Base-by-base conservation (phyloP, 495 filamentous ascomycete species). In the Lepidopterella palustris region DNA sequence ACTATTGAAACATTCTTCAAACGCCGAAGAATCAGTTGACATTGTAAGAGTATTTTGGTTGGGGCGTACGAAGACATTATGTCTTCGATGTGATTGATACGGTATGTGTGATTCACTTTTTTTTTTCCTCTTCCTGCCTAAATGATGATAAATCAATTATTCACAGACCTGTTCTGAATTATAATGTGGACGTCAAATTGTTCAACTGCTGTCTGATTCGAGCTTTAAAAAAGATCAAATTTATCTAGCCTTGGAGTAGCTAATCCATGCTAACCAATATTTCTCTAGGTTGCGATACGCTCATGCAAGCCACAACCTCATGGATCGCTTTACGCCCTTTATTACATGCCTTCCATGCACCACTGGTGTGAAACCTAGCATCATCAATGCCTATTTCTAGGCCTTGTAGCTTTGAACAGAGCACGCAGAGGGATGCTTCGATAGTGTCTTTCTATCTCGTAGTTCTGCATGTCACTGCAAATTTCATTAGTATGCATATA, bases 111-210 rank as follows among this genome's bases (percentile, higher is more conserved):
- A 45, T 53, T 61, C 60, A 72, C 77, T n/a, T 29, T 56, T 45
- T 35, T 49, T 65, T 64, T 60, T 58, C 64, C 56, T 15, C 24
- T 62, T 13, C 24, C 40, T 28, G 61, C 53, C 71, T 65, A 45
- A 10, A 81, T 84, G 82, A 86, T 86, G 83, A 87, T 69, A 79
- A 72, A 73, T 66, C 74, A 74, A 81, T 79, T 79, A 79, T 82
- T 82, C 84, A 87, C 84, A 89, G 86, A 89, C 86, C 86, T 89
- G 86, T 84, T 85, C 86, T 79, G 83, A 89, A 84, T 68, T 64
- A 64, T 49, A 62, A 69, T 68, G 79, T 87, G 81, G 84, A 78
- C 79, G 80, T 70, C 69, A 70, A 74, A 80, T 82, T 78, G 78
- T 84, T 81, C 85, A 88, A 88, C 84, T 85, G 84, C 84, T 88